These are phyloP conservation scores for Articulospora tetracladia DNA, from an alignment of 495 filamentous ascomycete species.

Conservation along the genomic window DNA sequence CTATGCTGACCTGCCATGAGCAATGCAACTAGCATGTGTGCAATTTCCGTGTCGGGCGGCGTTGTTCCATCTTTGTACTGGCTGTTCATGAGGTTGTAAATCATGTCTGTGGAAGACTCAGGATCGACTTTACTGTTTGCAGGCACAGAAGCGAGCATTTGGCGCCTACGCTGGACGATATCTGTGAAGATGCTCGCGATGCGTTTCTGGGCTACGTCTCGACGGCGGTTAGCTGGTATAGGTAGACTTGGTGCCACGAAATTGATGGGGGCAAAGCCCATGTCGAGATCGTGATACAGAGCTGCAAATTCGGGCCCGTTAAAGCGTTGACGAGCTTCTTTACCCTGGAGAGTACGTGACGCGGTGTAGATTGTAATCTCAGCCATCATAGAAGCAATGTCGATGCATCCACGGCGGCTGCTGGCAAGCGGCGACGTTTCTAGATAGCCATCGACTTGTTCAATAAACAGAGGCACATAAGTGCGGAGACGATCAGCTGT, in stretches of 20 bases:
- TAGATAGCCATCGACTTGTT: constrained; percentile 68
- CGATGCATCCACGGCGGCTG: constrained; percentile 55
- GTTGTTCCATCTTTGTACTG: constrained; percentile 67
- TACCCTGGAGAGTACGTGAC: constrained; percentile 72
- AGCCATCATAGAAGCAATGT: constrained; percentile 67
- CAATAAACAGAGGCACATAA: constrained; percentile 73
- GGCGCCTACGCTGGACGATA: constrained; percentile 63
- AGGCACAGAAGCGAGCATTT: constrained; percentile 22
- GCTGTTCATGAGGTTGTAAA: constrained; percentile 76
- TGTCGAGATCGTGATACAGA: constrained; percentile 77
- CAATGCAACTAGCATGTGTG: constrained; percentile 87
- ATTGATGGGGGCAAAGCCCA: constrained; percentile 78
- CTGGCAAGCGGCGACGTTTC: constrained; percentile 61
- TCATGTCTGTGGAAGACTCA: too few relatives aligned
- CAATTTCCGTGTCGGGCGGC: constrained; percentile 74
- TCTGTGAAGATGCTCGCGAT: constrained; percentile 74
- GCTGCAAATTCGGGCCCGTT: constrained; percentile 68
- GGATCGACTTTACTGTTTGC: too few relatives aligned
- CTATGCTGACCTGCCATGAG: constrained; percentile 88
- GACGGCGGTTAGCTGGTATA: constrained; percentile 72
- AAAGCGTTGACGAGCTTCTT: constrained; percentile 71
- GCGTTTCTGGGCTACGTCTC: constrained; percentile 68
- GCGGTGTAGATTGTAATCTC: constrained; percentile 85
- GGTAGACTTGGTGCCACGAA: constrained; percentile 75
- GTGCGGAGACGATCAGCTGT: constrained; percentile 67